Evolutionary conservation across 108 stramenopile species (phyloP), one percentile per base, ranked within the genome.

Genomic region (Discostella pseudostelligera): DNA sequence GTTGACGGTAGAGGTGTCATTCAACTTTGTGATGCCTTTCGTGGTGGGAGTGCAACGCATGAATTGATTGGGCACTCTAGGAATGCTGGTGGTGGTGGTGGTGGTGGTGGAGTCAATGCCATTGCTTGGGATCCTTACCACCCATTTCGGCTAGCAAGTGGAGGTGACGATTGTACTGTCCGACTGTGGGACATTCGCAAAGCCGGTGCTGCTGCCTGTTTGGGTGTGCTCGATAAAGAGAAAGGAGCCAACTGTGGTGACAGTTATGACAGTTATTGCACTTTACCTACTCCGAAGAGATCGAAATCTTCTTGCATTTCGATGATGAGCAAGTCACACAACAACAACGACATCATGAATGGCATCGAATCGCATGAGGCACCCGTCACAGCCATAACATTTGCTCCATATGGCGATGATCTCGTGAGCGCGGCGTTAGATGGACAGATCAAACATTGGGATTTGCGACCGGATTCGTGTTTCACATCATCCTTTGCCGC

Each of bases 111-210:
- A 9, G 78, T 93, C 46, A 79, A 83, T 25, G 37, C 75, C 14
- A 39, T 93, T 3, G 67, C 69, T 54, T 93, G 87, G 87, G 83
- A 80, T 62, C 84, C 88, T 11, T 49, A 42, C n/a, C 69, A 76
- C 44, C 65, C 78, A 0, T 59, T 79, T 22, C 69, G 88, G 0
- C 35, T 93, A 36, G 86, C 86, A 14, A 88, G 87, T 64, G 88
- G 87, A 13, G 80, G 79, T 19, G 67, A 62, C 0, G 87, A 85
- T 73, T 76, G 81, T 3, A 79, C 83, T 1, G 72, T 92, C 3
- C 73, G 85, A 10, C 57, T 92, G 4, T 93, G 91, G 91, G 91
- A 93, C 69, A 79, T 93, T 35, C 81, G 91, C 25, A 87, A 87
- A 57, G 55, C 83, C 0, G 92, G 92, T 7, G 61, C 67, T 24